A percentile compares a stretch with the other conserved stretches of the same genome.
Evolutionary conservation across 257 asterid genomes (phyloP).

Genomic region (Plantago ovata): DNA sequence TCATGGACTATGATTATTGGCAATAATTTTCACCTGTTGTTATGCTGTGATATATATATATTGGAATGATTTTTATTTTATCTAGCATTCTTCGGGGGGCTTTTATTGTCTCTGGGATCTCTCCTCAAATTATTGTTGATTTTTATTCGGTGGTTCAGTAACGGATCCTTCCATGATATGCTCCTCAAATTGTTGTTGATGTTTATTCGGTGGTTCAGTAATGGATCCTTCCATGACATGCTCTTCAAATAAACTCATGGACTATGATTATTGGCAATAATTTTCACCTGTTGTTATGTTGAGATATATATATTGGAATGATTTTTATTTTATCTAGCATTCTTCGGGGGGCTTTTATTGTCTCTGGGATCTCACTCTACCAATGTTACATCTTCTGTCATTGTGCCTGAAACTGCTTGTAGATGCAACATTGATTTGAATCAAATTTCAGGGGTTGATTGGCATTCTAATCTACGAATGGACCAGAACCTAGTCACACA

Average conservation of each 20-base stretch:
- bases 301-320: not conserved
- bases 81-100: slow-evolving; percentile 1
- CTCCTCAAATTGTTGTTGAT: too few relatives aligned
- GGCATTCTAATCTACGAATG: slow-evolving; percentile 70
- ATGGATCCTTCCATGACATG: too few relatives aligned
- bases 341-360: slow-evolving; percentile 1
- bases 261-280: too few relatives aligned
- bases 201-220: too few relatives aligned
- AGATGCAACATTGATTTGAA: slow-evolving; percentile 15
- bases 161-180: too few relatives aligned
- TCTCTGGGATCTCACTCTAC: slow-evolving; percentile 2
- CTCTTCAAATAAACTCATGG: too few relatives aligned
- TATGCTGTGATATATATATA: not conserved
- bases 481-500: slow-evolving; percentile 63
- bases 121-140: not conserved
- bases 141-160: too few relatives aligned
- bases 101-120: slow-evolving; percentile 8
- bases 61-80: not conserved
- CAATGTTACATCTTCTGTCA: slow-evolving; percentile 3
- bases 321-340: not conserved
- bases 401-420: slow-evolving; percentile 17
- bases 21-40: too few relatives aligned
- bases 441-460: slow-evolving; percentile 63
- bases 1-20: too few relatives aligned
- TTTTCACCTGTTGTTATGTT: not conserved